phyloP scores from a whole-genome alignment of 805 yeast genomes.

The Sungouiozyma ichnusensis region DNA sequence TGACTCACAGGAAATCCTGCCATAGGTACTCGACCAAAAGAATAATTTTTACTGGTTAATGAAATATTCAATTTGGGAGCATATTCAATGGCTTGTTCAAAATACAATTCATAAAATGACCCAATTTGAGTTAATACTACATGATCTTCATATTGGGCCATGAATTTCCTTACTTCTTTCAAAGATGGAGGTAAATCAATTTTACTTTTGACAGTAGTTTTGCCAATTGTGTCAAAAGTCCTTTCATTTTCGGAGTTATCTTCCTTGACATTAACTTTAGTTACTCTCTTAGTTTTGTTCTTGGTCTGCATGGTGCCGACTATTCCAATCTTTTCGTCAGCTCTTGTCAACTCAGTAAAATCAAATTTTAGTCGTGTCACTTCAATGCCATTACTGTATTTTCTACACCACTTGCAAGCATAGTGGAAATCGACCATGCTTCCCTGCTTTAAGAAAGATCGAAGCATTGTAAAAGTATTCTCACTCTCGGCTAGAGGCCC shows the following conservation, averaged over 20 bases:
- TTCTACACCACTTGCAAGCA: not conserved
- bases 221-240: not conserved
- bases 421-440: too few species aligned
- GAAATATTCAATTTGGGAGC: slow-evolving; percentile 66
- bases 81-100: slow-evolving; percentile 71
- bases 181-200: slow-evolving; percentile 28
- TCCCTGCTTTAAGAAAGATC: not conserved
- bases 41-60: slow-evolving; percentile 46
- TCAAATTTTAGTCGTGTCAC: not conserved
- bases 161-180: slow-evolving; percentile 30
- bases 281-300: not conserved
- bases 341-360: not conserved
- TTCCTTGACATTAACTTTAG: too few species aligned
- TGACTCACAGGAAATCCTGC: slow-evolving; percentile 82
- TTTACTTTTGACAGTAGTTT: not conserved
- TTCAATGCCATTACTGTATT: not conserved
- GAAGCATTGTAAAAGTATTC: not conserved
- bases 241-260: too few species aligned
- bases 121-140: slow-evolving; percentile 77
- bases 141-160: slow-evolving; percentile 39
- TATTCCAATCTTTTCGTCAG: not conserved
- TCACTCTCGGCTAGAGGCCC: too few species aligned
- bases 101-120: slow-evolving; percentile 77
- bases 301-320: too few species aligned
- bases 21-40: slow-evolving; percentile 49